Evolutionary conservation across 1,284 basidiomycete genomes (phyloP).

Genomic region (Puccinia horiana): DNA sequence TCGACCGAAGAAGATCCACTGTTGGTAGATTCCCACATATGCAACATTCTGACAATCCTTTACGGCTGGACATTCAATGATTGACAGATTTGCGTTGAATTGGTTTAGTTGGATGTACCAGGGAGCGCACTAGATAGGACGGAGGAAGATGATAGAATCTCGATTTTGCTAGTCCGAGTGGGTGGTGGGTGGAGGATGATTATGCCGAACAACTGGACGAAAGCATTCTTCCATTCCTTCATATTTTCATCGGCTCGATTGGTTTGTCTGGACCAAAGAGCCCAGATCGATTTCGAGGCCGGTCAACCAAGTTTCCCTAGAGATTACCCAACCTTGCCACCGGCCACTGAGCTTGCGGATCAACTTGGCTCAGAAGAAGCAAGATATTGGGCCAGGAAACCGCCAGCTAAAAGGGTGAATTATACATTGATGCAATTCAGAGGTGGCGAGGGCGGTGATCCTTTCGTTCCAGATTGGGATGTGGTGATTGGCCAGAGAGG

Average conservation of each 20-base stretch:
- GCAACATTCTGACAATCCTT: neutral
- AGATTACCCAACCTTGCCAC: conserved; percentile 69
- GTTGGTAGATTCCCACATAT: conserved; percentile 18
- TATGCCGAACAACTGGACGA: conserved; percentile 80
- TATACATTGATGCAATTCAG: conserved; percentile 64
- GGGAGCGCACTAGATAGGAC: conserved; percentile 70
- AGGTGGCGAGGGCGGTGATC: conserved; percentile 62
- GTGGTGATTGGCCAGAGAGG: conserved; percentile 34
- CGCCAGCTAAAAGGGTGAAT: conserved; percentile 78
- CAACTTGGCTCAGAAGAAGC: conserved; percentile 63
- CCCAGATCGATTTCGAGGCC: conserved; percentile 67
- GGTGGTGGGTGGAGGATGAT: conserved; percentile 73
- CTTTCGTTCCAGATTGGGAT: conserved; percentile 41
- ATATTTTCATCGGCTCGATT: conserved; percentile 76
- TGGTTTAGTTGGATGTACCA: conserved; percentile 64
- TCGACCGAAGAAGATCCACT: conserved; percentile 30
- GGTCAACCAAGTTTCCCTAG: conserved; percentile 74
- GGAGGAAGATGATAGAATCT: conserved; percentile 75
- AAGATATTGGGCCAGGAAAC: conserved; percentile 73
- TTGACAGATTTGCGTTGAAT: neutral
- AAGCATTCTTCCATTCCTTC: conserved; percentile 80
- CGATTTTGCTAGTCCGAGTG: conserved; percentile 73
- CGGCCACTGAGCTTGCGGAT: conserved; percentile 52
- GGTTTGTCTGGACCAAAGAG: conserved; percentile 70
- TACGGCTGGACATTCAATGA: neutral